Conservation (phyloP, 2,329 filamentous ascomycete species). For the Fusarium xylarioides region DNA sequence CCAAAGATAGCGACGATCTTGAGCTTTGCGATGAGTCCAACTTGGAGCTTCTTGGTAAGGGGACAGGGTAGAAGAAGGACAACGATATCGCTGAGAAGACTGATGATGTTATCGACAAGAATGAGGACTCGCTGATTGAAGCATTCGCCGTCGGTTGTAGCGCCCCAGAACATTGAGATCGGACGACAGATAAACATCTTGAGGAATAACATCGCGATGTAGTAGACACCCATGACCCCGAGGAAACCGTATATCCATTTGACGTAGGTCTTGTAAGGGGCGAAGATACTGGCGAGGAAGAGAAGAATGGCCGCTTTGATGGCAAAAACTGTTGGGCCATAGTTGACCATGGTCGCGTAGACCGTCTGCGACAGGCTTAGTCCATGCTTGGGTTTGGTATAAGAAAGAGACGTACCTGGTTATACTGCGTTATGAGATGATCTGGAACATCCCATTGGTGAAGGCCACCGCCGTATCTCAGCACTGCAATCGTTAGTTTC, state of each 20-base stretch:
- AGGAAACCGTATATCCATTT: constrained; percentile 30
- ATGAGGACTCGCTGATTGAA: constrained; percentile 21
- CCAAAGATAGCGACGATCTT: constrained; percentile 27
- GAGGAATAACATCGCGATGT: constrained; percentile 13
- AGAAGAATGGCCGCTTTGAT: constrained; percentile 26
- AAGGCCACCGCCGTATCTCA: constrained; percentile 19
- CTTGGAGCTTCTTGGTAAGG: constrained; percentile 24
- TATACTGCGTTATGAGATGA: constrained; percentile 8
- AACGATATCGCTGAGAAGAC: constrained; percentile 20
- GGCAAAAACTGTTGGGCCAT: constrained; percentile 24
- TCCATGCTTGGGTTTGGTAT: rapidly evolving
- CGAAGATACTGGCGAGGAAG: constrained; percentile 17
- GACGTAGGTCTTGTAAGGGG: constrained; percentile 23
- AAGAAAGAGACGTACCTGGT: not conserved
- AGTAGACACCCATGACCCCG: constrained; percentile 8
- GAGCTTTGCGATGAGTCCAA: constrained; percentile 16
- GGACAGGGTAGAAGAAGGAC: constrained; percentile 17
- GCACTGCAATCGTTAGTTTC: rapidly evolving
- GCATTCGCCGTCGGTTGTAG: constrained; percentile 6
- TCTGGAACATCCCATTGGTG: constrained; percentile 30
- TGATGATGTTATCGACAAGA: constrained; percentile 26
- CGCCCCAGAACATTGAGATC: constrained; percentile 22
- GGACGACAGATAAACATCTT: constrained; percentile 27
- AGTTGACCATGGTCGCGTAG: constrained; percentile 29
- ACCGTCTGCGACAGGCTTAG: not conserved